Base-by-base conservation (phyloP, 1,284 basidiomycete genomes). In the Moesziomyces parantarcticus region DNA sequence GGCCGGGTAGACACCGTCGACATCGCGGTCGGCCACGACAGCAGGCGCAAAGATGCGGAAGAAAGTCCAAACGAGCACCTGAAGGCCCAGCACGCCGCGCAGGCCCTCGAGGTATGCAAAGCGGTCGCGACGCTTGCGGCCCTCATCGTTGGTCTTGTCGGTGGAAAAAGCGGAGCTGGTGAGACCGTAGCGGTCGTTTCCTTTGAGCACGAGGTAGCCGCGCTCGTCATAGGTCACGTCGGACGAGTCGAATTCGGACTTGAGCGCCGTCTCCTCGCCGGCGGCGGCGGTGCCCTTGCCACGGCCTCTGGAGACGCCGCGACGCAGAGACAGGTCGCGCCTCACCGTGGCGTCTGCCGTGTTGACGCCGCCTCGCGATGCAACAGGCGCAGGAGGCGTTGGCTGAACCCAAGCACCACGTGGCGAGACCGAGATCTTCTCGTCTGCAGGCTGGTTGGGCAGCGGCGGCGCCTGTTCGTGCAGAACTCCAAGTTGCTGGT, bases 11-110 rank as follows among this genome's bases (percentile, higher is more conserved):
- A 59, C 50, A 10, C 70, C 70, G 51, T 74, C 69, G 0, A 61
- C 14, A 13, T 78, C 76, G 14, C 70, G 58, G 45, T 75, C 73
- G 0, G 66, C 57, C 0, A 74, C 76, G 7, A 78, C 52, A n/a
- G 76, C 76, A 6, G 78, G 76, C 3, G 76, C 76, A 50, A 80
- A 75, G 41, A 77, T 46, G 18, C 78, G 69, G 58, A 80, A 75
- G 51, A 80, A 80, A 13, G 65, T 72, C 71, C 71, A 80, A 1
- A 80, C 32, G 21, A 78, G 49, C 26, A 73, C 69, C 34, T 80
- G 70, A 21, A 80, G 16, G 3, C 69, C 78, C 0, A 80, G 45
- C 5, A 78, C 23, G 13, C 78, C 78, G 1, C 76, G 54, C 20
- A 77, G 39, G 0, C 76, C 76, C 42, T 77, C 76, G 36, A 77